Conservation (phyloP, 352 stramenopile species). For the Globisporangium paroecandrum region DNA sequence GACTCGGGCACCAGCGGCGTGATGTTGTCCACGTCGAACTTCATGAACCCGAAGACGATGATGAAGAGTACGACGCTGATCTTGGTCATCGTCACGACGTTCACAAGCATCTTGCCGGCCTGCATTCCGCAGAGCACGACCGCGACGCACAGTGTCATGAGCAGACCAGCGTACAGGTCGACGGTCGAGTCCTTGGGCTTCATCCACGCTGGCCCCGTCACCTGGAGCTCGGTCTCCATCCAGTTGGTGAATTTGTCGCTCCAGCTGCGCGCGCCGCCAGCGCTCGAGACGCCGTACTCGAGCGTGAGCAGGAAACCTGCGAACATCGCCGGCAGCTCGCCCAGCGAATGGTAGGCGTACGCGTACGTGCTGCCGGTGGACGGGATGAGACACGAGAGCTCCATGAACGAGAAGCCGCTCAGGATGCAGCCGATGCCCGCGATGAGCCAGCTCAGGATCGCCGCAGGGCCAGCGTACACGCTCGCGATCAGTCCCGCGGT, state of each 20-base stretch:
- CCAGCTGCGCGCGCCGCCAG: constrained; percentile 90
- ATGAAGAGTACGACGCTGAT: constrained; percentile 92
- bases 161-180: constrained; percentile 71
- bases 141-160: constrained; percentile 63
- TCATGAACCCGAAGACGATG: constrained; percentile 79
- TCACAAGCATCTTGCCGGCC: constrained; percentile 85
- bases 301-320: constrained; percentile 88
- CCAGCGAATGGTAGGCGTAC: constrained; percentile 91
- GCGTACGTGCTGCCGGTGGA: constrained; percentile 90
- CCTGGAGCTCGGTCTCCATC: constrained; percentile 52
- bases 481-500: constrained; percentile 69
- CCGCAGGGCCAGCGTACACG: constrained; percentile 67
- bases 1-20: constrained; percentile 75
- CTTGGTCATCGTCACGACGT: constrained; percentile 89
- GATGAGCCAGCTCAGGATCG: constrained; percentile 83
- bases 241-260: constrained; percentile 92
- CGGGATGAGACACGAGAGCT: constrained; percentile 86
- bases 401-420: constrained; percentile 89
- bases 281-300: constrained; percentile 91
- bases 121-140: constrained; percentile 85
- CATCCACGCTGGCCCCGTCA: constrained; percentile 54
- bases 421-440: constrained; percentile 75
- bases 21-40: constrained; percentile 84
- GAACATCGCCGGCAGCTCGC: constrained; percentile 90
- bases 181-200: constrained; percentile 56